Evolutionary conservation across 352 stramenopile species (phyloP).

Genomic region (Pythium sukuiense): DNA sequence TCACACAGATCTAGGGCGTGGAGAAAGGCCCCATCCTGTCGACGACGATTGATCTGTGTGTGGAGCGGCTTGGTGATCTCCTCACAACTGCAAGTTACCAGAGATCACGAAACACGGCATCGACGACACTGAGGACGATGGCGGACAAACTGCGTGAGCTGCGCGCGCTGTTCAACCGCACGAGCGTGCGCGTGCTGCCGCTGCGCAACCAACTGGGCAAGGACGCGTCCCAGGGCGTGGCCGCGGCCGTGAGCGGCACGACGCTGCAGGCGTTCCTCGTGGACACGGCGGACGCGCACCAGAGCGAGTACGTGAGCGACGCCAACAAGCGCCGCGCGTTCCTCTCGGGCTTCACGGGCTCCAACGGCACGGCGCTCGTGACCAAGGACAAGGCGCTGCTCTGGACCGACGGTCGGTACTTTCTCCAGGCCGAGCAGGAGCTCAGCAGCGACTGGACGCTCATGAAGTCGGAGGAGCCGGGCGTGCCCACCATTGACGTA

Average conservation of each 20-base stretch:
- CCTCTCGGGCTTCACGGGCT: slow-evolving; percentile 96
- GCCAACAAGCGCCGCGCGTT: slow-evolving; percentile 95
- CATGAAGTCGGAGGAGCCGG: slow-evolving; percentile 94
- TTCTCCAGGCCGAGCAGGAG: slow-evolving; percentile 95
- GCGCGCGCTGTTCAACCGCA: slow-evolving; percentile 57
- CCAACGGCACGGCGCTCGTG: slow-evolving; percentile 92
- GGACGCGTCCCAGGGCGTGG: slow-evolving; percentile 19
- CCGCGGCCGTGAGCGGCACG: slow-evolving; percentile 40
- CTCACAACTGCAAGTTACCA: slow-evolving; percentile 22
- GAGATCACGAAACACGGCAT: neutral
- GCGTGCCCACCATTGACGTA: slow-evolving; percentile 90
- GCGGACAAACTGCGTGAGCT: slow-evolving; percentile 66
- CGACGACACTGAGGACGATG: slow-evolving; percentile 5
- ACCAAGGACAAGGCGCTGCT: slow-evolving; percentile 89
- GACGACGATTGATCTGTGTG: neutral
- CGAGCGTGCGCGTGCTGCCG: slow-evolving; percentile 64
- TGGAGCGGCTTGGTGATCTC: slow-evolving; percentile 4
- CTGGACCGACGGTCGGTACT: slow-evolving; percentile 99
- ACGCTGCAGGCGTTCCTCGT: slow-evolving; percentile 91
- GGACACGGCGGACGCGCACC: slow-evolving; percentile 96
- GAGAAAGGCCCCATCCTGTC: neutral
- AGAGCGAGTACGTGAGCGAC: slow-evolving; percentile 98
- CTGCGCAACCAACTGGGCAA: slow-evolving; percentile 63
- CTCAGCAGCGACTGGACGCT: slow-evolving; percentile 93
- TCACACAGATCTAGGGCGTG: neutral